These are phyloP conservation scores for Chlorophyllum brunneum DNA, from an alignment of 768 basidiomycete genomes.

Conservation along the genomic window DNA sequence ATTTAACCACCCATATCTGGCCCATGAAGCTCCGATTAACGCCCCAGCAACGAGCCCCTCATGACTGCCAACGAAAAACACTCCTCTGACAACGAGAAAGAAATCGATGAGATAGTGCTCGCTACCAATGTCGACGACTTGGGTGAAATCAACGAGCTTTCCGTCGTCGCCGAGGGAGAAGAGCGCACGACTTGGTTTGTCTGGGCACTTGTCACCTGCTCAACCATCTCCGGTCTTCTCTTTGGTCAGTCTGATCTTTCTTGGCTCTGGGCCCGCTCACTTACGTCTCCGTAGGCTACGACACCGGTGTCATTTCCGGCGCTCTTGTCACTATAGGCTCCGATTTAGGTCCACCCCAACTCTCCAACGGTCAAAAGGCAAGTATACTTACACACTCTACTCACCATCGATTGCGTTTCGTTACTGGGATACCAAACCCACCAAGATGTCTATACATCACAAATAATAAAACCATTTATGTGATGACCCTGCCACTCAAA, in stretches of 20 bases:
- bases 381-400: background rate
- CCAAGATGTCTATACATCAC: background rate
- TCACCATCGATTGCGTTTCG: background rate
- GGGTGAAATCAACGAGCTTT: conserved; percentile 57
- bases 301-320: conserved; percentile 79
- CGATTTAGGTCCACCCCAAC: conserved; percentile 54
- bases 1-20: background rate
- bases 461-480: background rate
- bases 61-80: conserved; percentile 6
- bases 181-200: conserved; percentile 70
- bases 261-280: background rate
- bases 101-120: conserved; percentile 1
- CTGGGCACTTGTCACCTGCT: conserved; percentile 71
- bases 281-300: conserved; percentile 53
- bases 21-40: background rate
- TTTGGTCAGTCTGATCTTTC: conserved; percentile 49
- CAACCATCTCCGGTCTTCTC: conserved; percentile 72
- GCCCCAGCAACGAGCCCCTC: background rate
- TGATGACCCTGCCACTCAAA: background rate
- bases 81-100: conserved; percentile 8
- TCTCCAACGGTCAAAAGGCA: conserved; percentile 66
- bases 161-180: conserved; percentile 61
- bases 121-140: conserved; percentile 19
- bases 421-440: too few relatives aligned
- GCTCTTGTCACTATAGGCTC: conserved; percentile 71